Percentiles rank a stretch among this genome's conserved stretches.
phyloP scores from a whole-genome alignment of 2,329 filamentous ascomycete species.

The Cladophialophora carrionii region DNA sequence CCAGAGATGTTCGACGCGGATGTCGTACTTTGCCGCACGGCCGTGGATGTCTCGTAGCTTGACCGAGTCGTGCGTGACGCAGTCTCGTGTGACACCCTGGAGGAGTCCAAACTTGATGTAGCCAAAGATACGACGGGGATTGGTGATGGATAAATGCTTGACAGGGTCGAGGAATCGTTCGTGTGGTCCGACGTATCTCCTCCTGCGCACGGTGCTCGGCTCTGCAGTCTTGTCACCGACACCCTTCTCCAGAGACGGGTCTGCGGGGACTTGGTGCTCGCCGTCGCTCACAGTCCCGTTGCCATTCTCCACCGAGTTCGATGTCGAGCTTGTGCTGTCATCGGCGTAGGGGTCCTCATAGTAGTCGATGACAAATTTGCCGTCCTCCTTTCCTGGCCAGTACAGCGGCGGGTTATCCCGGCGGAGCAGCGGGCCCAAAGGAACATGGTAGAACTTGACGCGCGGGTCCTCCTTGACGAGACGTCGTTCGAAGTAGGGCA shows the following conservation, averaged over 20 bases:
- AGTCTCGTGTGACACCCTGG: slow-evolving; percentile 17
- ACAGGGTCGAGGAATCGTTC: slow-evolving; percentile 29
- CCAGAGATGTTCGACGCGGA: slow-evolving; percentile 67
- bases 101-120: slow-evolving; percentile 25
- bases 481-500: slow-evolving; percentile 45
- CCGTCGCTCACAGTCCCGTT: neutral
- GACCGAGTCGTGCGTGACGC: slow-evolving; percentile 12
- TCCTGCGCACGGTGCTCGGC: neutral
- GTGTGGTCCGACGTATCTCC: slow-evolving; percentile 13
- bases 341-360: slow-evolving; percentile 31
- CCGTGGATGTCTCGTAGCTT: slow-evolving; percentile 46
- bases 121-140: slow-evolving; percentile 21
- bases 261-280: neutral
- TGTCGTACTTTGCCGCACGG: slow-evolving; percentile 65
- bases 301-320: neutral
- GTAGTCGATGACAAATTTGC: slow-evolving; percentile 36
- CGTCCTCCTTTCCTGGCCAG: slow-evolving; percentile 46
- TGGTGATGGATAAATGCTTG: slow-evolving; percentile 20
- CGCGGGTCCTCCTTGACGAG: slow-evolving; percentile 44
- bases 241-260: slow-evolving; percentile 10
- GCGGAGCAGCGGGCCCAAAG: slow-evolving; percentile 48
- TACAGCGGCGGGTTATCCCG: slow-evolving; percentile 48
- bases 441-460: slow-evolving; percentile 43
- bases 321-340: neutral
- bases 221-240: neutral